A percentile compares a stretch with the other conserved stretches of the same genome.
Evolutionary conservation across 2,329 filamentous ascomycete genomes (phyloP).

Genomic region (Arthrobotrys sphaeroides): DNA sequence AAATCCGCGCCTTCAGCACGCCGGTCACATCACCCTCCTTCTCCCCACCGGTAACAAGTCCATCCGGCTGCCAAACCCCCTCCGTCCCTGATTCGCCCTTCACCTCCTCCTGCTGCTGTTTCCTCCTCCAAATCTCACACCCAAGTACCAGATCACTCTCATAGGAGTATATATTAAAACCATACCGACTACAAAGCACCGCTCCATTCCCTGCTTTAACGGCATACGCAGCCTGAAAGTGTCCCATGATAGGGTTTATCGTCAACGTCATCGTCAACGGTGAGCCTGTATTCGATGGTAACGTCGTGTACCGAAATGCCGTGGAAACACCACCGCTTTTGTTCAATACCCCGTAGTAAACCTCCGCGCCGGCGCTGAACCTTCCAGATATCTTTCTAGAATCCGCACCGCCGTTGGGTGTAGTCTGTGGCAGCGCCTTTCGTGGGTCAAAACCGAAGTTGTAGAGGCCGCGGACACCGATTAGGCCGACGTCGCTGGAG

Average conservation of each 20-base stretch:
- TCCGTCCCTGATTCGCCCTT: neutral
- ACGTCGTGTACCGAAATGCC: slow-evolving; percentile 86
- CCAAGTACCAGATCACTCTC: slow-evolving; percentile 93
- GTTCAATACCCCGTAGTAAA: slow-evolving; percentile 95
- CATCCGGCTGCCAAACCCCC: slow-evolving; percentile 39
- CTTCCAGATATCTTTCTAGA: slow-evolving; percentile 76
- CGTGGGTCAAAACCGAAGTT: slow-evolving; percentile 84
- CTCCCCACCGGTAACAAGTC: slow-evolving; percentile 35
- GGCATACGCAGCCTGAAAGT: slow-evolving; percentile 88
- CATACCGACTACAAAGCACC: slow-evolving; percentile 87
- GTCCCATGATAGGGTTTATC: slow-evolving; percentile 92
- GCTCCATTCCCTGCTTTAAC: slow-evolving; percentile 85
- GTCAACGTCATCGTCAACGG: slow-evolving; percentile 94
- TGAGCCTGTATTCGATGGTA: slow-evolving; percentile 81
- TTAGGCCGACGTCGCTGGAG: slow-evolving; percentile 87
- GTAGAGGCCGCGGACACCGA: slow-evolving; percentile 88
- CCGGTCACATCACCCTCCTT: slow-evolving; percentile 72
- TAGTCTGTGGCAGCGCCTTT: slow-evolving; percentile 54
- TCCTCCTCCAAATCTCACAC: slow-evolving; percentile 87
- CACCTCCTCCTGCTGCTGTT: slow-evolving; percentile 60
- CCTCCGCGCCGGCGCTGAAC: slow-evolving; percentile 88
- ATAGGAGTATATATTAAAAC: slow-evolving; percentile 98
- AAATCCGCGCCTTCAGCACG: slow-evolving; percentile 87
- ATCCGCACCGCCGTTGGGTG: slow-evolving; percentile 59
- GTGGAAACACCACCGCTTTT: slow-evolving; percentile 92